Conservation (phyloP, 2,329 filamentous ascomycete species). For the Botryotinia convoluta region DNA sequence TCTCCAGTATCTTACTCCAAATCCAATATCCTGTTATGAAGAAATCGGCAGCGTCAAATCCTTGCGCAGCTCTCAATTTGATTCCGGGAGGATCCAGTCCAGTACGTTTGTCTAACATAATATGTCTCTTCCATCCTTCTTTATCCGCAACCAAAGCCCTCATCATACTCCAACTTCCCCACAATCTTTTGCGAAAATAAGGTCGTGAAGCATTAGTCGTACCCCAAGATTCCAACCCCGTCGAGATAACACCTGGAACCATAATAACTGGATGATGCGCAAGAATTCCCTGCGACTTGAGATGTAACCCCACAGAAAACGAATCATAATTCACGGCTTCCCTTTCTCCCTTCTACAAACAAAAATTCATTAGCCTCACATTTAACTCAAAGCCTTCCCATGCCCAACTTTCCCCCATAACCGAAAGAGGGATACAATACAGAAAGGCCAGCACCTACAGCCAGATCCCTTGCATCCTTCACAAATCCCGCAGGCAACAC, state of each 20-base stretch:
- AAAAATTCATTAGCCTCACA: conserved; percentile 17
- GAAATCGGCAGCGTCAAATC: conserved; percentile 97
- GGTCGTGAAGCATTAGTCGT: conserved; percentile 79
- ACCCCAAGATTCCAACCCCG: conserved; percentile 94
- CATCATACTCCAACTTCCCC: conserved; percentile 99
- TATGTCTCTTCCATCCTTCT: conserved; percentile 89
- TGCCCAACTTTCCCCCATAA: conserved; percentile 4
- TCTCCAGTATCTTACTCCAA: conserved; percentile 90
- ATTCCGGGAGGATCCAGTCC: conserved; percentile 85
- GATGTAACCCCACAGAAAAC: conserved; percentile 84
- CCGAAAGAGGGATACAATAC: conserved; percentile 7
- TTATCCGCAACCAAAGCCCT: conserved; percentile 89
- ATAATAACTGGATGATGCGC: conserved; percentile 91
- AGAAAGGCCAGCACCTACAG: conserved; percentile 50
- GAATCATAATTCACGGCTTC: conserved; percentile 90
- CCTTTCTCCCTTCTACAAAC: conserved; percentile 71
- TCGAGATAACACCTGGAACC: conserved; percentile 97
- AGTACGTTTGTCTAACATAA: conserved; percentile 92
- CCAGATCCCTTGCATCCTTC: conserved; percentile 79
- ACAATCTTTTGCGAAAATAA: conserved; percentile 91
- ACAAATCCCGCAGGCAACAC: conserved; percentile 83
- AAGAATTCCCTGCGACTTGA: conserved; percentile 73
- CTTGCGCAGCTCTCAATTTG: conserved; percentile 89
- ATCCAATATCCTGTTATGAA: conserved; percentile 95
- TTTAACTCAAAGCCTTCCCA: background rate